Evolutionary conservation across 2,329 filamentous ascomycete genomes (phyloP).

Genomic region (Hymenoscyphus salicellus): DNA sequence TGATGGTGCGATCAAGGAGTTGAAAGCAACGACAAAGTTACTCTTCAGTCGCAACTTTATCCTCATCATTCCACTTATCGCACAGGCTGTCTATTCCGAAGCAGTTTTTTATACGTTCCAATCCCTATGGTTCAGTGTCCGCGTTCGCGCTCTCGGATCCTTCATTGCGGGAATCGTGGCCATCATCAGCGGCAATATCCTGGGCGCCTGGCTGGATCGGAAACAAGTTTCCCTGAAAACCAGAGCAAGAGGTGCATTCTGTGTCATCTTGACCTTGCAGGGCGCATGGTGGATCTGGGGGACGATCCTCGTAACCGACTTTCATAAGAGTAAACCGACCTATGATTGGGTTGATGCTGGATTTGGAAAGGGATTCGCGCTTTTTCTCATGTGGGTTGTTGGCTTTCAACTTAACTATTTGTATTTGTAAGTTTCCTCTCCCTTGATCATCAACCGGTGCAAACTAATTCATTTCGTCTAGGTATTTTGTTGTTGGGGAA

Average conservation of each 20-base stretch:
- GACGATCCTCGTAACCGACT: conserved; percentile 62
- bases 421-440: conserved; percentile 51
- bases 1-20: conserved; percentile 54
- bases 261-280: conserved; percentile 45
- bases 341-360: conserved; percentile 64
- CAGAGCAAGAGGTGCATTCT: conserved; percentile 29
- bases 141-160: conserved; percentile 65
- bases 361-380: conserved; percentile 63
- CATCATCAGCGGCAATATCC: conserved; percentile 61
- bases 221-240: conserved; percentile 26
- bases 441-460: neutral
- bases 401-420: conserved; percentile 74
- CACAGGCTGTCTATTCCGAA: conserved; percentile 68
- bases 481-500: conserved; percentile 69
- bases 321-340: conserved; percentile 52
- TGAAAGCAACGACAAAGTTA: conserved; percentile 55
- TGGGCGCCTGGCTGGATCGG: conserved; percentile 45
- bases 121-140: conserved; percentile 66
- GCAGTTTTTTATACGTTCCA: conserved; percentile 71
- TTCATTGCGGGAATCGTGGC: conserved; percentile 68
- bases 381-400: conserved; percentile 65
- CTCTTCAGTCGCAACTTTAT: conserved; percentile 63
- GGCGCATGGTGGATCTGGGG: conserved; percentile 73
- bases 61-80: conserved; percentile 64
- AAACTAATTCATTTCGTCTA: conserved; percentile 28